Evolutionary conservation across 192 early-diverging fungal species (phyloP).

Genomic region (Coemansia asiatica): DNA sequence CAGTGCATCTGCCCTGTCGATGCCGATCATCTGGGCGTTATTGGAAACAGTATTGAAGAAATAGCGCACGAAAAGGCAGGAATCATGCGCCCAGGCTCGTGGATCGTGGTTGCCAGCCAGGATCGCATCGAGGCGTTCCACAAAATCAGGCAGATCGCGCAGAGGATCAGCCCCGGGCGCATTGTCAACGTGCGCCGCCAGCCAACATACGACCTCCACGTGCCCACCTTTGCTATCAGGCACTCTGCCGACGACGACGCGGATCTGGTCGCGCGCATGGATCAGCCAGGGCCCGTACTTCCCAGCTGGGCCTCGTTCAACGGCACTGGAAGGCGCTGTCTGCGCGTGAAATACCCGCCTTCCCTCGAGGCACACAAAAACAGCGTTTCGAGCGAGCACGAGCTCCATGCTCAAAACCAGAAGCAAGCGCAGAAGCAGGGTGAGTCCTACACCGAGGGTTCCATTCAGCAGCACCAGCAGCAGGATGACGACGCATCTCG

Average conservation of each 20-base stretch:
- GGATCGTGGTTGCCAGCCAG: conserved; percentile 46
- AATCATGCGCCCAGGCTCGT: conserved; percentile 62
- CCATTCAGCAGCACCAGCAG: not conserved
- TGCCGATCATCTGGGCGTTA: conserved; percentile 71
- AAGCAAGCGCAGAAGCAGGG: not conserved
- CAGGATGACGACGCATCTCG: not conserved
- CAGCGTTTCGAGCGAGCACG: conserved; percentile 6
- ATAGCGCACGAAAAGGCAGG: conserved; percentile 81
- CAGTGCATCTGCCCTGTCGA: conserved; percentile 68
- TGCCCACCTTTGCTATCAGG: conserved; percentile 30
- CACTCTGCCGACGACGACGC: not conserved
- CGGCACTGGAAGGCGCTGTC: conserved; percentile 40
- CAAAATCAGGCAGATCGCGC: conserved; percentile 38
- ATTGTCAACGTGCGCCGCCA: conserved; percentile 49
- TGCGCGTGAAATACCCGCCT: conserved; percentile 43
- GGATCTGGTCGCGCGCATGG: conserved; percentile 1
- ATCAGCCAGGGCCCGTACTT: not conserved
- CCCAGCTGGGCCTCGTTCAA: conserved; percentile 45
- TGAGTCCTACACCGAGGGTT: not conserved
- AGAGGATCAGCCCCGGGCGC: conserved; percentile 28
- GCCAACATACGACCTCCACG: conserved; percentile 39
- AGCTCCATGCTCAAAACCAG: conserved; percentile 2
- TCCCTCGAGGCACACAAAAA: conserved; percentile 29
- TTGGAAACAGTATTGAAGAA: conserved; percentile 65
- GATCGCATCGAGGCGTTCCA: conserved; percentile 42